Conservation (phyloP, 2,329 filamentous ascomycete species). For the Fusarium verrucosum region DNA sequence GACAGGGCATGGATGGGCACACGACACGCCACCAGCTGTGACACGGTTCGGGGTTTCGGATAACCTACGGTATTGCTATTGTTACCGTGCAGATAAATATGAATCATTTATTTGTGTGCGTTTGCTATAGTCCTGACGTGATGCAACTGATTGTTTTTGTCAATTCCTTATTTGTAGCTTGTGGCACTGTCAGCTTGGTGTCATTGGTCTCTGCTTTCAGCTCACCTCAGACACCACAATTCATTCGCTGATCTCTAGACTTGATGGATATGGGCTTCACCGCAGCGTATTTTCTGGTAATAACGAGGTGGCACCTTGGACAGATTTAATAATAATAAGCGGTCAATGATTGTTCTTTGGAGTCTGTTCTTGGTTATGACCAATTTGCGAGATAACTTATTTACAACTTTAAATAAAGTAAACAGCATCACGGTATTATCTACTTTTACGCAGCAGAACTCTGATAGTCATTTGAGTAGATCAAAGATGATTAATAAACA, state of each 20-base stretch:
- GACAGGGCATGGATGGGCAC: slow-evolving; percentile 9
- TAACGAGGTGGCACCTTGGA: too few species aligned
- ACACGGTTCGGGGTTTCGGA: slow-evolving; percentile 39
- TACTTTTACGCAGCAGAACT: too few species aligned
- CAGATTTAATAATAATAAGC: too few species aligned
- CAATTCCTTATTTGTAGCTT: not conserved
- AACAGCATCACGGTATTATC: too few species aligned
- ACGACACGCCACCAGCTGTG: slow-evolving; percentile 39
- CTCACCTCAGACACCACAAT: not conserved
- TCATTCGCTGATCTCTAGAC: too few species aligned
- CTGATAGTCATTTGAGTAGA: too few species aligned
- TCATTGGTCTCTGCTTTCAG: not conserved
- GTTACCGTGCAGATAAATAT: not conserved
- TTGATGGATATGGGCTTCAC: not conserved
- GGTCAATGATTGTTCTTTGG: too few species aligned
- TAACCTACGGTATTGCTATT: slow-evolving; percentile 15
- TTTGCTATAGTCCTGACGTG: not conserved
- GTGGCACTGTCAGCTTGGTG: not conserved
- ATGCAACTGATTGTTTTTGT: not conserved
- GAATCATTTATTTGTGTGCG: not conserved
- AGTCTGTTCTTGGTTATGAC: too few species aligned
- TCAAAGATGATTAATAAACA: too few species aligned
- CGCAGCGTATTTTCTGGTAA: too few species aligned
- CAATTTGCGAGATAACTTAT: too few species aligned
- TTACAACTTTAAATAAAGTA: too few species aligned